Evolutionary conservation across 2,329 filamentous ascomycete genomes (phyloP).

Genomic region (Fusarium musae): DNA sequence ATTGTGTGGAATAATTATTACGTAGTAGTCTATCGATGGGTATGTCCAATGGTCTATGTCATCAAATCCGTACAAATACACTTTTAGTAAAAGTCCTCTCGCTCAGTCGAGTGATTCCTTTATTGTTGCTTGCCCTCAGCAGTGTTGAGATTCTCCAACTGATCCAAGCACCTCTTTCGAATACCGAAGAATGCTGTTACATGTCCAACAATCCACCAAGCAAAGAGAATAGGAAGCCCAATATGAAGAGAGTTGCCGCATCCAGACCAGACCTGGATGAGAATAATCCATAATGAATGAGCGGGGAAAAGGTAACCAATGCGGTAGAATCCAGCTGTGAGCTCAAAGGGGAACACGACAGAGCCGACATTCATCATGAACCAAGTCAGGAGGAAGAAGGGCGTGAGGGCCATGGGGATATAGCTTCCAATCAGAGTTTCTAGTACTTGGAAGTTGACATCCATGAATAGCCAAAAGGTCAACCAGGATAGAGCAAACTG

Average conservation of each 20-base stretch:
- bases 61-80: not conserved
- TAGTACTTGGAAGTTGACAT: constrained; percentile 56
- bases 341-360: constrained; percentile 51
- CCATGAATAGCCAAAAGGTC: constrained; percentile 53
- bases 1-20: not conserved
- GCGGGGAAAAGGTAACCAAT: constrained; percentile 53
- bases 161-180: constrained; percentile 38
- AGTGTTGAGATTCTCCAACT: not conserved
- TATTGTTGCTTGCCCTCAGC: constrained; percentile 19
- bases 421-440: constrained; percentile 46
- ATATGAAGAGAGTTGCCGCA: constrained; percentile 53
- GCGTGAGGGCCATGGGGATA: constrained; percentile 51
- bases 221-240: constrained; percentile 56
- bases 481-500: constrained; percentile 46
- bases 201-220: constrained; percentile 50
- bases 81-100: not conserved
- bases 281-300: constrained; percentile 48
- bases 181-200: constrained; percentile 39
- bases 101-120: not conserved
- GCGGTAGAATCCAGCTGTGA: constrained; percentile 54
- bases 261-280: constrained; percentile 56
- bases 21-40: not conserved
- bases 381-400: constrained; percentile 57
- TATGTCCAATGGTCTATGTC: not conserved
- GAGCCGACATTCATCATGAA: constrained; percentile 54